A percentile compares a stretch with the other conserved stretches of the same genome.
phyloP scores from a whole-genome alignment of 2,329 filamentous ascomycete genomes.

The Xylariales sp. region DNA sequence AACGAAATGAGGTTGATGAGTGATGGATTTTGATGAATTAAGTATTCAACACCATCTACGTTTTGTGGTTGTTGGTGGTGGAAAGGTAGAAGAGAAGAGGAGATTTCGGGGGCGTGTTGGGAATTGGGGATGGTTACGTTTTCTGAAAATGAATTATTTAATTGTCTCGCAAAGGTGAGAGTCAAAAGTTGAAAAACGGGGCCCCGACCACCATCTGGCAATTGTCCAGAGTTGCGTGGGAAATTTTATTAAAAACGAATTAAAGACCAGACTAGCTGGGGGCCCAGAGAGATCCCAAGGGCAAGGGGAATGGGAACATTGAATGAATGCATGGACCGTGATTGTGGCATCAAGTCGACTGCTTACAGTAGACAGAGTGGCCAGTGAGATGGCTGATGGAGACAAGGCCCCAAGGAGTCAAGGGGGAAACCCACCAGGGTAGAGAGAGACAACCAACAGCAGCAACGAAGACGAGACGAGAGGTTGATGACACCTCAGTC shows the following conservation, averaged over 20 bases:
- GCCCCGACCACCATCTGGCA: slow-evolving; percentile 27
- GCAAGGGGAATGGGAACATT: background rate
- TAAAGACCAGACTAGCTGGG: slow-evolving; percentile 31
- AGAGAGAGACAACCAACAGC: too few relatives aligned
- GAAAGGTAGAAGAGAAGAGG: slow-evolving; percentile 23
- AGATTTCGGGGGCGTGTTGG: slow-evolving; percentile 31
- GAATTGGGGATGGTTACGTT: slow-evolving; percentile 48
- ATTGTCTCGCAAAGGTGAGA: slow-evolving; percentile 37
- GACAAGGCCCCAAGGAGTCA: too few relatives aligned
- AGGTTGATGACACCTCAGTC: too few relatives aligned
- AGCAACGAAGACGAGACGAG: too few relatives aligned
- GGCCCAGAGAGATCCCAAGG: slow-evolving; percentile 7
- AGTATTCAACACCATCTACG: slow-evolving; percentile 27
- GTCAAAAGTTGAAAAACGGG: slow-evolving; percentile 35
- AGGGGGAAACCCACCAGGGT: too few relatives aligned
- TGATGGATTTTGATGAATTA: slow-evolving; percentile 32
- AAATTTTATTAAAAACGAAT: slow-evolving; percentile 34
- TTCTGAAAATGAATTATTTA: slow-evolving; percentile 37
- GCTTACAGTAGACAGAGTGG: too few relatives aligned
- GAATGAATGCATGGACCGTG: too few relatives aligned
- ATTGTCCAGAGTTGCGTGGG: slow-evolving; percentile 31
- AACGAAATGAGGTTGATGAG: slow-evolving; percentile 26
- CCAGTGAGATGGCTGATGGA: too few relatives aligned
- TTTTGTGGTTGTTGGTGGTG: slow-evolving; percentile 22
- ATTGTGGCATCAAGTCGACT: too few relatives aligned